phyloP scores from a whole-genome alignment of 2,329 filamentous ascomycete genomes.

The Exophiala oligosperma region DNA sequence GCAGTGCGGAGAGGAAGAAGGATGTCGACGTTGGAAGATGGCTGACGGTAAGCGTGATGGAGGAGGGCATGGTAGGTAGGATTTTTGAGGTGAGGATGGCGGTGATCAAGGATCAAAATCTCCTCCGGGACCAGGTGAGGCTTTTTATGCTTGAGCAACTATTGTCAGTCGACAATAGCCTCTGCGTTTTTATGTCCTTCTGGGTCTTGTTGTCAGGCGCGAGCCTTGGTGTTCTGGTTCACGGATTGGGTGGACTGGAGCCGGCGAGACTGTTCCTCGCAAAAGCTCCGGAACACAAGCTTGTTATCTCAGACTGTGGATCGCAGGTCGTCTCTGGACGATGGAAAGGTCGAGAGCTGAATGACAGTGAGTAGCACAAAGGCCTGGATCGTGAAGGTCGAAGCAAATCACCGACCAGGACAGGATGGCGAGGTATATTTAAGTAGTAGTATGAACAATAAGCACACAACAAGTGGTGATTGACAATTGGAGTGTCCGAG shows the following conservation, averaged over 20 bases:
- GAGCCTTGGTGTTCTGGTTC: not conserved
- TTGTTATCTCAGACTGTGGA: constrained; percentile 9
- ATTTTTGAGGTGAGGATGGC: constrained; percentile 22
- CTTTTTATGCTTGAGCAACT: too few relatives aligned
- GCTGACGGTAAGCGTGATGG: constrained; percentile 68
- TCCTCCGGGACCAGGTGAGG: not conserved
- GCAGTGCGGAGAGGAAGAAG: constrained; percentile 77
- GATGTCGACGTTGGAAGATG: constrained; percentile 77
- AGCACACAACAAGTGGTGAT: too few relatives aligned
- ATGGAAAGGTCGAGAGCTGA: not conserved
- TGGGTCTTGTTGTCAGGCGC: not conserved
- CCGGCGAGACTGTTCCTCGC: constrained; percentile 3
- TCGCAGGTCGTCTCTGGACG: constrained; percentile 1
- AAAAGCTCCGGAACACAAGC: constrained; percentile 1
- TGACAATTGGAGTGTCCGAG: not conserved
- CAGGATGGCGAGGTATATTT: not conserved
- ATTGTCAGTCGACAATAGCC: too few relatives aligned
- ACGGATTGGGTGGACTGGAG: not conserved
- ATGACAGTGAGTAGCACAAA: not conserved
- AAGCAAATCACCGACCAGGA: constrained; percentile 4
- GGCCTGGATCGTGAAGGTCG: not conserved
- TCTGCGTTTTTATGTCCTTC: too few relatives aligned
- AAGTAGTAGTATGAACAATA: too few relatives aligned
- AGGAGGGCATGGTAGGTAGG: constrained; percentile 55
- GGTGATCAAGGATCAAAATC: not conserved